Conservation (phyloP, 2,329 filamentous ascomycete species). For the Aspergillus terreus region DNA sequence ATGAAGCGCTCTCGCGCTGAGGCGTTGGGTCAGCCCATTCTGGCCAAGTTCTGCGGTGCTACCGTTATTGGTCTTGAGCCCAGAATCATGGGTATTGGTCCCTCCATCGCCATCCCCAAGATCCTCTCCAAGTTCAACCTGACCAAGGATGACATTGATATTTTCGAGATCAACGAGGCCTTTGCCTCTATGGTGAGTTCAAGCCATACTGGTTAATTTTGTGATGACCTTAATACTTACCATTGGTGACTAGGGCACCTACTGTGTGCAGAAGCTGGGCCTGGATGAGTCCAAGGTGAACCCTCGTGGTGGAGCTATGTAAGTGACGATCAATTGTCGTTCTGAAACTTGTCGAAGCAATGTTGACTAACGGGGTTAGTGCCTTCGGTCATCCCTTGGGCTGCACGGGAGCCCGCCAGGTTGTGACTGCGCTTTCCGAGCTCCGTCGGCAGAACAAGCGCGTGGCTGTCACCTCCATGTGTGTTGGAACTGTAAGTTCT, state of each 20-base stretch:
- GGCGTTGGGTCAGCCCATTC: slow-evolving; percentile 74
- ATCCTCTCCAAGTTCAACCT: slow-evolving; percentile 79
- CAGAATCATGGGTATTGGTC: slow-evolving; percentile 88
- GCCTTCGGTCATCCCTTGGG: slow-evolving; percentile 91
- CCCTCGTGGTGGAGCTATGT: slow-evolving; percentile 86
- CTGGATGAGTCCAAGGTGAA: slow-evolving; percentile 82
- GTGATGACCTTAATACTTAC: neutral
- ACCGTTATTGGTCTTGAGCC: slow-evolving; percentile 81
- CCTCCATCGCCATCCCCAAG: slow-evolving; percentile 87
- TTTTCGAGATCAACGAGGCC: slow-evolving; percentile 69
- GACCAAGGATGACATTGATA: slow-evolving; percentile 41
- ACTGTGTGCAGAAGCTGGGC: slow-evolving; percentile 79
- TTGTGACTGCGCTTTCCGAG: slow-evolving; percentile 84
- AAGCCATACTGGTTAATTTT: neutral
- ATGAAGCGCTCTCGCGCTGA: slow-evolving; percentile 88
- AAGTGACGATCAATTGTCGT: slow-evolving; percentile 15
- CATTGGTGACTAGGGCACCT: slow-evolving; percentile 65
- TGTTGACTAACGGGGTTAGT: slow-evolving; percentile 22
- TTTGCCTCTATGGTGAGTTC: slow-evolving; percentile 62
- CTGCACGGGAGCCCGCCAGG: slow-evolving; percentile 85
- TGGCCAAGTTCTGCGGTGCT: slow-evolving; percentile 84
- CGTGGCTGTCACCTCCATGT: slow-evolving; percentile 89
- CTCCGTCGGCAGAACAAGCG: slow-evolving; percentile 73
- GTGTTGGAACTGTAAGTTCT: slow-evolving; percentile 73
- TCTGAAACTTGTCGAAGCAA: neutral